phyloP scores from a whole-genome alignment of 2,329 filamentous ascomycete species.

The Aspergillus terreus region DNA sequence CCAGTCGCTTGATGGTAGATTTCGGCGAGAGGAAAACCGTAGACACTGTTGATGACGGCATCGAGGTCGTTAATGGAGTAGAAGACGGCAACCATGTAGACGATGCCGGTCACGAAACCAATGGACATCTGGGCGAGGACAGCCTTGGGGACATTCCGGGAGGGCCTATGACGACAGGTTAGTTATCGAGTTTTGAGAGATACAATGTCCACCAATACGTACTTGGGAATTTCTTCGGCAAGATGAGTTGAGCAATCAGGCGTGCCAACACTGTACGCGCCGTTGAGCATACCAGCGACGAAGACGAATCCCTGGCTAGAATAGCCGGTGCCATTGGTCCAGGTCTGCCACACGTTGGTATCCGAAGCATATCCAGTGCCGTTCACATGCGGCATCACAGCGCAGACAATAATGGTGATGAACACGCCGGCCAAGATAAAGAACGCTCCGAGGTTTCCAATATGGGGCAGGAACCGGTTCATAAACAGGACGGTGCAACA shows the following conservation, averaged over 20 bases:
- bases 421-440: slow-evolving; percentile 53
- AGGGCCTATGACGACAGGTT: slow-evolving; percentile 23
- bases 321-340: slow-evolving; percentile 48
- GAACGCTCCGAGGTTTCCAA: slow-evolving; percentile 55
- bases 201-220: slow-evolving; percentile 1
- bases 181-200: slow-evolving; percentile 2
- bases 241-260: slow-evolving; percentile 64
- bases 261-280: slow-evolving; percentile 64
- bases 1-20: slow-evolving; percentile 50
- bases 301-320: slow-evolving; percentile 59
- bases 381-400: slow-evolving; percentile 50
- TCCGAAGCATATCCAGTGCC: slow-evolving; percentile 44
- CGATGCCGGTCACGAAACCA: slow-evolving; percentile 46
- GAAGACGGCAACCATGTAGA: slow-evolving; percentile 50
- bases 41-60: slow-evolving; percentile 20
- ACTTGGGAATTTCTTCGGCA: slow-evolving; percentile 59
- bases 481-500: slow-evolving; percentile 53
- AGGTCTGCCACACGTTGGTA: slow-evolving; percentile 53
- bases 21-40: slow-evolving; percentile 45
- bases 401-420: slow-evolving; percentile 52
- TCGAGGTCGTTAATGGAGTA: slow-evolving; percentile 46
- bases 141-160: slow-evolving; percentile 48
- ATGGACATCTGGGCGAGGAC: slow-evolving; percentile 47
- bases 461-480: slow-evolving; percentile 50
- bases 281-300: slow-evolving; percentile 63